A percentile compares a stretch with the other conserved stretches of the same genome.
Evolutionary conservation across 169 alveolate species (phyloP).

Genomic region (Babesia caballi): DNA sequence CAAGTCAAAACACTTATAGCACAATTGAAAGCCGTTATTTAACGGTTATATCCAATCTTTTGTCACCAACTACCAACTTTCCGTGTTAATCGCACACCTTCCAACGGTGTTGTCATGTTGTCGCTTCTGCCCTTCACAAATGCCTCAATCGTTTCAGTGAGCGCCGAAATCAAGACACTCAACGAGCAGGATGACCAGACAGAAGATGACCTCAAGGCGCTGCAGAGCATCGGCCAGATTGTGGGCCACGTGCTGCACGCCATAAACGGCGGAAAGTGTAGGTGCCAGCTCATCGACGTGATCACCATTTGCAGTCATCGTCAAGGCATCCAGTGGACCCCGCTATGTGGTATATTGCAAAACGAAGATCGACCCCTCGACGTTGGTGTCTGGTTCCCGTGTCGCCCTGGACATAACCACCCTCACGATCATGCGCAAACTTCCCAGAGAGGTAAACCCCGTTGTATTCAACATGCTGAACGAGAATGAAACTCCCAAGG

Average conservation of each 20-base stretch:
- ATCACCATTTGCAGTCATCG: slow-evolving; percentile 76
- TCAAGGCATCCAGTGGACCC: slow-evolving; percentile 95
- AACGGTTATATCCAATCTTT: not conserved
- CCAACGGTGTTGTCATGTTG: not conserved
- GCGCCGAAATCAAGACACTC: slow-evolving; percentile 76
- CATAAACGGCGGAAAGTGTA: slow-evolving; percentile 90
- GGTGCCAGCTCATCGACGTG: not conserved
- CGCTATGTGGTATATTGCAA: slow-evolving; percentile 97
- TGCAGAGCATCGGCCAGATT: slow-evolving; percentile 97
- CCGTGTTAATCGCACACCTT: not conserved
- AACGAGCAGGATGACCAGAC: slow-evolving; percentile 88
- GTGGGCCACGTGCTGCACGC: slow-evolving; percentile 96
- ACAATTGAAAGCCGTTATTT: not conserved
- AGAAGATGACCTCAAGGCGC: slow-evolving; percentile 94
- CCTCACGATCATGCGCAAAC: slow-evolving; percentile 92
- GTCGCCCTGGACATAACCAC: slow-evolving; percentile 99
- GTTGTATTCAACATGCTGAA: slow-evolving; percentile 95
- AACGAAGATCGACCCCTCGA: slow-evolving; percentile 87
- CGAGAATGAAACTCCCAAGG: slow-evolving; percentile 89
- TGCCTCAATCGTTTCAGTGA: slow-evolving; percentile 35
- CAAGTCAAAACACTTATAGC: not conserved
- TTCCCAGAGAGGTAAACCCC: slow-evolving; percentile 99
- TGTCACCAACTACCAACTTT: not conserved
- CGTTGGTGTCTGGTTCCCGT: slow-evolving; percentile 94
- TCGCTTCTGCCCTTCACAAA: not conserved